Conservation (phyloP, 495 filamentous ascomycete species). For the Penicillium riverlandense region DNA sequence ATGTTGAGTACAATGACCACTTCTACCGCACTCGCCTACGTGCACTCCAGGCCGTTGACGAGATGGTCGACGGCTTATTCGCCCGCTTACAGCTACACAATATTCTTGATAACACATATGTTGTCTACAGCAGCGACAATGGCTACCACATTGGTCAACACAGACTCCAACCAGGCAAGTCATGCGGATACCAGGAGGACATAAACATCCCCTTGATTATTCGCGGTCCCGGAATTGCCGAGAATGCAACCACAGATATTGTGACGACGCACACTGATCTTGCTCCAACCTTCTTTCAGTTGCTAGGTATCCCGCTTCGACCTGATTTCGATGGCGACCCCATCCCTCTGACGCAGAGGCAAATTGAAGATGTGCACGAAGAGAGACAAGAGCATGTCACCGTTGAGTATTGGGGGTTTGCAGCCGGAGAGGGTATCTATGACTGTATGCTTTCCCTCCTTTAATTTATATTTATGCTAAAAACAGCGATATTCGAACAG, state of each 20-base stretch:
- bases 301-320: constrained; percentile 26
- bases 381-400: too few species aligned
- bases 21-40: constrained; percentile 51
- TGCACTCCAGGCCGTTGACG: constrained; percentile 54
- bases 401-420: too few species aligned
- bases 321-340: constrained; percentile 46
- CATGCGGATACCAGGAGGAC: constrained; percentile 58
- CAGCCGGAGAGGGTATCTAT: too few species aligned
- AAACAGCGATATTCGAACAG: too few species aligned
- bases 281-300: constrained; percentile 50
- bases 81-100: constrained; percentile 31
- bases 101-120: constrained; percentile 53
- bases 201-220: constrained; percentile 54
- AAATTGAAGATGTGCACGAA: too few species aligned
- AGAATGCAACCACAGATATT: constrained; percentile 26
- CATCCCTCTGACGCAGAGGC: constrained; percentile 29
- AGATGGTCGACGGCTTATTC: constrained; percentile 50
- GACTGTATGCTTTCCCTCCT: too few species aligned
- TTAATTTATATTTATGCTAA: too few species aligned
- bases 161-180: constrained; percentile 56
- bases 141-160: constrained; percentile 65
- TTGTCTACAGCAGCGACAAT: constrained; percentile 61
- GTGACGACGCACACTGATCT: constrained; percentile 58
- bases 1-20: constrained; percentile 52
- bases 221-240: constrained; percentile 44